Conservation (phyloP, 805 yeast species). For the Candida bentonensis region DNA sequence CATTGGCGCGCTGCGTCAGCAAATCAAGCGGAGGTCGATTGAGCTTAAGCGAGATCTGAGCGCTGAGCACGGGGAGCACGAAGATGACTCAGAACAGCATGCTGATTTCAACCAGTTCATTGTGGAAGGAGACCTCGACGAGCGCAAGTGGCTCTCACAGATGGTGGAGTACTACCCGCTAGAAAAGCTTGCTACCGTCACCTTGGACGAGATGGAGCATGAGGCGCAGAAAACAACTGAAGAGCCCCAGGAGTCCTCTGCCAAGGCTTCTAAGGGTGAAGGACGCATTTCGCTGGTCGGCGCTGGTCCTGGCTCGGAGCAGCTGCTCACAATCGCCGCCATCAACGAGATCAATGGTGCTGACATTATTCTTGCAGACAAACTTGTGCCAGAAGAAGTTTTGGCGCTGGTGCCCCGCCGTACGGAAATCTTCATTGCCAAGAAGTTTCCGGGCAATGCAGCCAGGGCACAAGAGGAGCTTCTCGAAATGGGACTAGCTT, state of each 20-base stretch:
- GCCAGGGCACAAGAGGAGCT: conserved; percentile 85
- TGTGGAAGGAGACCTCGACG: conserved; percentile 32
- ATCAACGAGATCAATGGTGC: conserved; percentile 66
- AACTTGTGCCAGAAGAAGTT: conserved; percentile 81
- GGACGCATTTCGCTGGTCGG: conserved; percentile 79
- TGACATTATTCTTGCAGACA: conserved; percentile 77
- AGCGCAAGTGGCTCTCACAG: conserved; percentile 56
- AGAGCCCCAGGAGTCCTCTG: conserved; percentile 2
- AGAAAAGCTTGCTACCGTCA: conserved; percentile 41
- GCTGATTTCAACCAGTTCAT: conserved; percentile 47
- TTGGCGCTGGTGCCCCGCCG: conserved; percentile 64
- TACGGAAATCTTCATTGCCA: conserved; percentile 71
- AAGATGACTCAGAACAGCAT: conserved; percentile 57
- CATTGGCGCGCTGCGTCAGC: conserved; percentile 51
- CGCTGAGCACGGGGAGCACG: conserved; percentile 16
- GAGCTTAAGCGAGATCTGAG: conserved; percentile 10
- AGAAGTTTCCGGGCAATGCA: conserved; percentile 94
- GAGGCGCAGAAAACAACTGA: conserved; percentile 13
- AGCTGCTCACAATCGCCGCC: conserved; percentile 76
- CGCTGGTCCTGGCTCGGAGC: conserved; percentile 83
- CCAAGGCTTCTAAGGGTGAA: conserved; percentile 7
- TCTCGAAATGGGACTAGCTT: conserved; percentile 54
- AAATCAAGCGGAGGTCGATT: conserved; percentile 27
- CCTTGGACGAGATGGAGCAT: conserved; percentile 41
- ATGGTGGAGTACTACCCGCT: conserved; percentile 85